A percentile compares a stretch with the other conserved stretches of the same genome.
Evolutionary conservation across 1,139 yeast species (phyloP).

Genomic region (Yamadazyma sp.): DNA sequence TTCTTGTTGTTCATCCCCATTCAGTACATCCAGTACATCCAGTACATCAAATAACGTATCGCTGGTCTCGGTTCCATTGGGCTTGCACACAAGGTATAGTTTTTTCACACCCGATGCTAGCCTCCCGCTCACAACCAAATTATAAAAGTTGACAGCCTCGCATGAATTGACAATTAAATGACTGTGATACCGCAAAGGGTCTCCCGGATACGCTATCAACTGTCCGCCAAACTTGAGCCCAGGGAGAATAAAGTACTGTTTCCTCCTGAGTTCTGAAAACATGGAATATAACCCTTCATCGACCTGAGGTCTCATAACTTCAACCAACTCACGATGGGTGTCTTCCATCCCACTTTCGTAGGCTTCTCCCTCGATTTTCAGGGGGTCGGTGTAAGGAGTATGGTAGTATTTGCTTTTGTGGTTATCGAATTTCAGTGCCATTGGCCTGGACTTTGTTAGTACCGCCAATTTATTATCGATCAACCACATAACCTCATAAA

Average conservation of each 20-base stretch:
- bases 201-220: constrained; percentile 91
- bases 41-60: not conserved
- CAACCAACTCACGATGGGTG: not conserved
- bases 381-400: constrained; percentile 2
- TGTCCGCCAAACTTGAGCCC: constrained; percentile 91
- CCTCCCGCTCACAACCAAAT: constrained; percentile 79
- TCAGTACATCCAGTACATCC: not conserved
- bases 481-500: constrained; percentile 75
- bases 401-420: constrained; percentile 7
- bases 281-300: constrained; percentile 16
- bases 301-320: constrained; percentile 6
- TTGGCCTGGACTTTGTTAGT: constrained; percentile 7
- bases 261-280: constrained; percentile 39
- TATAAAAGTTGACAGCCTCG: constrained; percentile 48
- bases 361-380: not conserved
- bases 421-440: constrained; percentile 3
- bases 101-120: constrained; percentile 92
- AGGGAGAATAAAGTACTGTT: constrained; percentile 65
- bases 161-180: constrained; percentile 70
- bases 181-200: constrained; percentile 86
- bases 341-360: not conserved
- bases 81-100: constrained; percentile 56
- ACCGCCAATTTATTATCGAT: constrained; percentile 41
- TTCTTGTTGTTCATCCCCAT: constrained; percentile 25
- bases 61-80: not conserved